A percentile compares a stretch with the other conserved stretches of the same genome.
These are phyloP conservation scores for Fusarium sacchari DNA, from an alignment of 2,329 filamentous ascomycete genomes.

Conservation along the genomic window DNA sequence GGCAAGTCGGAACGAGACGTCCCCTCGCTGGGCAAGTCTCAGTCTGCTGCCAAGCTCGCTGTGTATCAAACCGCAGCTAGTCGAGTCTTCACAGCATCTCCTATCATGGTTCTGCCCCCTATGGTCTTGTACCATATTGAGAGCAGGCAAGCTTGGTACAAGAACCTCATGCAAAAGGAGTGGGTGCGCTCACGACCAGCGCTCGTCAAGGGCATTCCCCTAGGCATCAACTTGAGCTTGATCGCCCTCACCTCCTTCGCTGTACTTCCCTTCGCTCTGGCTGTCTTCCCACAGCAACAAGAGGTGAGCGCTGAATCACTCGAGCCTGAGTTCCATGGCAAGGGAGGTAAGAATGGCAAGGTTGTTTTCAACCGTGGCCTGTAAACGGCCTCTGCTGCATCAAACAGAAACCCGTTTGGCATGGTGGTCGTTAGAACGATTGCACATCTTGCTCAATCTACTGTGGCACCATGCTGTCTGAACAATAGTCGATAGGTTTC, in stretches of 20 bases:
- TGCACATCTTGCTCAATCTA: neutral
- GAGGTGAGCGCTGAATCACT: slow-evolving; percentile 78
- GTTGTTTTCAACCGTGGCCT: slow-evolving; percentile 99
- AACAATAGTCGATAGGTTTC: neutral
- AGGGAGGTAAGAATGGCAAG: slow-evolving; percentile 80
- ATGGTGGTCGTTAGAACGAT: neutral
- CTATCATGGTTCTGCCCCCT: slow-evolving; percentile 96
- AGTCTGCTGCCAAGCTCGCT: slow-evolving; percentile 86
- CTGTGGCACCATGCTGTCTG: neutral
- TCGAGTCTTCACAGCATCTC: slow-evolving; percentile 91
- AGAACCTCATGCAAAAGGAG: slow-evolving; percentile 64
- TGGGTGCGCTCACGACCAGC: slow-evolving; percentile 84
- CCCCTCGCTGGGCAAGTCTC: slow-evolving; percentile 83
- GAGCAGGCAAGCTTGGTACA: slow-evolving; percentile 54
- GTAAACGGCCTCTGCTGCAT: slow-evolving; percentile 53
- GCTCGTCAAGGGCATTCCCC: slow-evolving; percentile 63
- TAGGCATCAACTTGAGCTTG: slow-evolving; percentile 86
- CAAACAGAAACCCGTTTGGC: neutral
- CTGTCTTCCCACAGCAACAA: slow-evolving; percentile 92
- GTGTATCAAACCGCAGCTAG: slow-evolving; percentile 93
- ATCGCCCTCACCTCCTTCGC: slow-evolving; percentile 89
- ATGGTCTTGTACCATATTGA: slow-evolving; percentile 87
- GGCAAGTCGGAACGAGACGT: slow-evolving; percentile 72
- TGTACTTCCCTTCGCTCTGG: slow-evolving; percentile 88
- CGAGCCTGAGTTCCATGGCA: slow-evolving; percentile 87